Evolutionary conservation across 805 yeast genomes (phyloP), one percentile per base, ranked within the genome.

Genomic region (Dipodascus geniculatus): DNA sequence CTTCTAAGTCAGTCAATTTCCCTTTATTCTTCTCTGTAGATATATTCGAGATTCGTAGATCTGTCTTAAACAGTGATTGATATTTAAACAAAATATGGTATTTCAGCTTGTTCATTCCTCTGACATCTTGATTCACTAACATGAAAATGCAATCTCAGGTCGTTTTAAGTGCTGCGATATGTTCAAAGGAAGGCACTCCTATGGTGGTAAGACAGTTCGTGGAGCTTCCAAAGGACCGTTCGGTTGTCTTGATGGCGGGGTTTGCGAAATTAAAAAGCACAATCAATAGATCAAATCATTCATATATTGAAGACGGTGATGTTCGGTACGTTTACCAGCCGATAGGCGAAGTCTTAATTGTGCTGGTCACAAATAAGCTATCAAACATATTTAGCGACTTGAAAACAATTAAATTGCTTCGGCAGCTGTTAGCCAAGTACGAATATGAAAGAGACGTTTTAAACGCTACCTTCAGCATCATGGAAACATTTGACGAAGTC

Each of bases 311-410:
- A 69, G 95, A 86, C 65, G 95, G 85, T 51, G 81, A 81, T 60
- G 93, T 87, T 42, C 82, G 99, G 68, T 93, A 87, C 66, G 93
- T 93, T 51, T 93, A 88, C 70, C 96, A 89, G 69, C 96, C 99
- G 51, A 78, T 93, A 65, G 99, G 91, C 67, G 96, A 89, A 60
- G 81, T 87, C 55, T 90, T 87, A 68, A 84, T 93, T 64, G 90
- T 95, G 48, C 73, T 93, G 61, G 83, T 93, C 66, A 91, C 98
- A 55, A 91, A 89, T 70, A 81, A 85, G 58, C 86, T 83, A 61
- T 87, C 96, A 24, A 93, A 93, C 66, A 91, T 93, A 57, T 74
- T 93, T 61, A 96, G 90, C 70, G 99, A 93, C 69, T 85, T 93
- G 60, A 90, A 88, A 63, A 93, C 98, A 8, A 78, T 93, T 67